Evolutionary conservation across 2,329 filamentous ascomycete species (phyloP).

Genomic region (Cladorrhinum sp.): DNA sequence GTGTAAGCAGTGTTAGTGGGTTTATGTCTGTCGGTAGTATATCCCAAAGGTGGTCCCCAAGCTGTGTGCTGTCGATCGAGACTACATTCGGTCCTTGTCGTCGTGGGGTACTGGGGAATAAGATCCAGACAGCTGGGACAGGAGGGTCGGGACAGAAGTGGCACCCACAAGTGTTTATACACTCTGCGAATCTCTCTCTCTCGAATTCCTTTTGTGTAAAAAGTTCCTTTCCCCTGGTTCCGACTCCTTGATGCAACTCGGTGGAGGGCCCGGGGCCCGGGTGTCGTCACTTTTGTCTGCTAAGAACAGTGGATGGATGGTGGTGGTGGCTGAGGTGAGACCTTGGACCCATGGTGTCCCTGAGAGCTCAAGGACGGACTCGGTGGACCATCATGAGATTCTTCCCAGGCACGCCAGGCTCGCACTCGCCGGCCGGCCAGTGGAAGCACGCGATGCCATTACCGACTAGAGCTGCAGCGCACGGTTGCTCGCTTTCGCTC

Average conservation of each 20-base stretch:
- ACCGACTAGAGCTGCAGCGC: neutral
- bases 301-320: neutral
- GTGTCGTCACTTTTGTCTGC: neutral
- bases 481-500: neutral
- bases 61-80: neutral
- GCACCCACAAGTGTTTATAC: neutral
- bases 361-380: too few species aligned
- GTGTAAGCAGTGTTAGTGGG: neutral
- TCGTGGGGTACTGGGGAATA: neutral
- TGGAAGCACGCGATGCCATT: neutral
- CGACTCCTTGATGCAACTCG: neutral
- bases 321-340: neutral
- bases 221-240: too few species aligned
- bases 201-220: neutral
- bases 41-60: neutral
- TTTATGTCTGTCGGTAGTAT: neutral
- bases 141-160: neutral
- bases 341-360: too few species aligned
- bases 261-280: neutral
- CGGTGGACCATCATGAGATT: slow-evolving; percentile 1
- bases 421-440: neutral
- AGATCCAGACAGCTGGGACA: slow-evolving; percentile 2
- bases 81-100: neutral
- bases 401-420: neutral
- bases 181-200: too few species aligned